Evolutionary conservation across 2,329 filamentous ascomycete genomes (phyloP).

Genomic region (Ilyonectria destructans): DNA sequence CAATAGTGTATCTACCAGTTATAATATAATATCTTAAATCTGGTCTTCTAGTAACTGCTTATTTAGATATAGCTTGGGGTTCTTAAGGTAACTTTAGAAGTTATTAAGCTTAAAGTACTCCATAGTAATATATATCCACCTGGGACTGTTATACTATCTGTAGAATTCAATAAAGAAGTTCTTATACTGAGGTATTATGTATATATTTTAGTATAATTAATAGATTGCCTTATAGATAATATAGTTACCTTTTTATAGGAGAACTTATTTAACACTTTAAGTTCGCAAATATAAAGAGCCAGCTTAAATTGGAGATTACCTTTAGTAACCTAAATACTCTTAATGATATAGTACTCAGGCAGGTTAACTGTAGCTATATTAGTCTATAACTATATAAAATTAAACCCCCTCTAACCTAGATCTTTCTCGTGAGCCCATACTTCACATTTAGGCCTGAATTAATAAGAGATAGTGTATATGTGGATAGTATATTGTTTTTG

Average conservation of each 20-base stretch:
- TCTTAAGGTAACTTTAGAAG: constrained; percentile 1
- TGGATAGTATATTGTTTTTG: background rate
- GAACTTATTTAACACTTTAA: constrained; percentile 11
- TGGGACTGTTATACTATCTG: constrained; percentile 8
- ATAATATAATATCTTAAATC: background rate
- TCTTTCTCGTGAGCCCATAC: background rate
- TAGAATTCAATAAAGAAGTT: constrained; percentile 8
- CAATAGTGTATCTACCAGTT: constrained; percentile 2
- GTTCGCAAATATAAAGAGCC: too few relatives aligned
- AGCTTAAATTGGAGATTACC: too few relatives aligned
- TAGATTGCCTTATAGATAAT: background rate
- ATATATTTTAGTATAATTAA: background rate
- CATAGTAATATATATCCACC: constrained; percentile 13
- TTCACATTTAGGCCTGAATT: background rate
- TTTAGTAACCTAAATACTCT: too few relatives aligned
- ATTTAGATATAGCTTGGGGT: background rate
- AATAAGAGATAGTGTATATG: background rate
- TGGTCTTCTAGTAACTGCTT: constrained; percentile 3
- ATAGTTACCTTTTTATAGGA: constrained; percentile 4
- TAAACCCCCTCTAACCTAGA: background rate
- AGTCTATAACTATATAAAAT: background rate
- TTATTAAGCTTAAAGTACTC: constrained; percentile 5
- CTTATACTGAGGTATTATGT: background rate
- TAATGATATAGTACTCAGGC: too few relatives aligned
- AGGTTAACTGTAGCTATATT: too few relatives aligned